These are phyloP conservation scores for Aurantiochytrium sp. DNA, from an alignment of 108 stramenopile species.

Conservation along the genomic window DNA sequence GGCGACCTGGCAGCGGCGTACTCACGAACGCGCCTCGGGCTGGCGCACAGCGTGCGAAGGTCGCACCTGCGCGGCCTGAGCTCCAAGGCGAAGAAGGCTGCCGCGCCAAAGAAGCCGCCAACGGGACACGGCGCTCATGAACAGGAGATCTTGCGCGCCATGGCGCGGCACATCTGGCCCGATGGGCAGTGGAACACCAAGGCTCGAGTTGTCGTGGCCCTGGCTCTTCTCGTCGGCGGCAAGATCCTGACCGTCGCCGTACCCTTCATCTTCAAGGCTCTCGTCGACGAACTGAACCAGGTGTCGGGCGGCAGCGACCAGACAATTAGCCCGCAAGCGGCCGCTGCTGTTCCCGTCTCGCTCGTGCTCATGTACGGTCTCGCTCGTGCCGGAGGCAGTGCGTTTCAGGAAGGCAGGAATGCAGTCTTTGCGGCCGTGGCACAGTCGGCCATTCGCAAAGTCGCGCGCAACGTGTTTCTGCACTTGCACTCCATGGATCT, in stretches of 20 bases:
- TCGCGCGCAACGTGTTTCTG: slow-evolving; percentile 73
- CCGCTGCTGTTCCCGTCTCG: slow-evolving; percentile 40
- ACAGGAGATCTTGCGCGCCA: background rate
- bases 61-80: too few relatives aligned
- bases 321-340: slow-evolving; percentile 10
- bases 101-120: too few relatives aligned
- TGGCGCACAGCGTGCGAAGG: too few relatives aligned
- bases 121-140: background rate
- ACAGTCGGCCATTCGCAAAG: slow-evolving; percentile 84
- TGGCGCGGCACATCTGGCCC: slow-evolving; percentile 4
- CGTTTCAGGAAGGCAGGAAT: slow-evolving; percentile 82
- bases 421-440: slow-evolving; percentile 89
- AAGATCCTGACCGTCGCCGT: slow-evolving; percentile 86
- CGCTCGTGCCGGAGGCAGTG: slow-evolving; percentile 71
- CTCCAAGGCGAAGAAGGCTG: too few relatives aligned
- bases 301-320: background rate
- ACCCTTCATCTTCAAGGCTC: slow-evolving; percentile 85
- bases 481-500: slow-evolving; percentile 80
- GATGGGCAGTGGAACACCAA: slow-evolving; percentile 37
- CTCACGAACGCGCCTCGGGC: too few relatives aligned
- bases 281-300: slow-evolving; percentile 64
- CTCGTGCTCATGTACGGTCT: slow-evolving; percentile 80
- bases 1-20: too few relatives aligned
- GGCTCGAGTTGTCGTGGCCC: slow-evolving; percentile 59
- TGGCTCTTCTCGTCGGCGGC: slow-evolving; percentile 76